Conservation (phyloP, 495 filamentous ascomycete species). For the Lepidopterella palustris region DNA sequence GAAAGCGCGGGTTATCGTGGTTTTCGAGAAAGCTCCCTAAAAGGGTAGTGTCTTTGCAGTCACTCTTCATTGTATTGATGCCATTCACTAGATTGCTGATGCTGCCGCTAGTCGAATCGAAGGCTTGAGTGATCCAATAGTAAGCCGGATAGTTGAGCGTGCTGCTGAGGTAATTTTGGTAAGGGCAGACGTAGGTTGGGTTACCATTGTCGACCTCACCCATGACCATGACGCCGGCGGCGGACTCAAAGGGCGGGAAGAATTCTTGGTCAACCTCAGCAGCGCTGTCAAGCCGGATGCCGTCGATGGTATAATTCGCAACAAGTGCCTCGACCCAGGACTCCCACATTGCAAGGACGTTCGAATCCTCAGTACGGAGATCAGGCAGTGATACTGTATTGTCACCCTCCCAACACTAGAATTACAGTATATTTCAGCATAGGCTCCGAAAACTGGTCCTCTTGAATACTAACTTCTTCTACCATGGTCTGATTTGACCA, state of each 20-base stretch:
- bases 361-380: slow-evolving; percentile 49
- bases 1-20: slow-evolving; percentile 65
- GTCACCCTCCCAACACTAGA: slow-evolving; percentile 42
- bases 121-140: slow-evolving; percentile 58
- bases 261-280: slow-evolving; percentile 63
- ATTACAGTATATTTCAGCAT: no score
- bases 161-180: slow-evolving; percentile 53
- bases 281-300: slow-evolving; percentile 63
- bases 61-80: background rate
- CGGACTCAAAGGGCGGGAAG: slow-evolving; percentile 54
- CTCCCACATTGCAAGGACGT: slow-evolving; percentile 51
- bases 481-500: no score
- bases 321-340: slow-evolving; percentile 57
- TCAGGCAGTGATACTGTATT: slow-evolving; percentile 44
- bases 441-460: no score
- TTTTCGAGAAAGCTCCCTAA: slow-evolving; percentile 71
- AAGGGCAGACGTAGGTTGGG: slow-evolving; percentile 51
- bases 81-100: background rate
- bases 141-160: slow-evolving; percentile 66
- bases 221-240: slow-evolving; percentile 64
- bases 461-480: no score
- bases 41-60: slow-evolving; percentile 46
- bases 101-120: slow-evolving; percentile 42
- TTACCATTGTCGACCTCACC: slow-evolving; percentile 64
- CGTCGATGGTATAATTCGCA: slow-evolving; percentile 61